Conservation (phyloP, 305 asterid species). For the Withania somnifera region DNA sequence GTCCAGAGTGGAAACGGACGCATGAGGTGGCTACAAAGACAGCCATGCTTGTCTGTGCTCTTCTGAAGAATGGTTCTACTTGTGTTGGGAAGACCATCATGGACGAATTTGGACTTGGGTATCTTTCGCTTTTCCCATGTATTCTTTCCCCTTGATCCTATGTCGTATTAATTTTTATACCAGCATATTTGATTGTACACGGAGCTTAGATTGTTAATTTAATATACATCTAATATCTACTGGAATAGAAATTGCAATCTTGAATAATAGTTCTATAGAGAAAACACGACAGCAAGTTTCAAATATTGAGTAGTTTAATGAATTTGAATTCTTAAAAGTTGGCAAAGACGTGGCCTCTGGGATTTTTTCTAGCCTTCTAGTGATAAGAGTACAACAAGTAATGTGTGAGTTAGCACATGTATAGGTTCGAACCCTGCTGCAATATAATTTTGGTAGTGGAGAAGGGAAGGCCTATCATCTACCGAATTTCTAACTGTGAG, state of each 20-base stretch:
- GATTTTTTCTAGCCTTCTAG: background rate
- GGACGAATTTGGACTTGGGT: conserved; percentile 94
- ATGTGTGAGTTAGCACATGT: background rate
- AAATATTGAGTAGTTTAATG: background rate
- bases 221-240: background rate
- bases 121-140: background rate
- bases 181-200: background rate
- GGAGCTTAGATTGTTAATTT: background rate
- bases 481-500: background rate
- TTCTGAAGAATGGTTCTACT: conserved; percentile 68
- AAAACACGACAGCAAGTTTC: background rate
- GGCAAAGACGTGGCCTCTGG: background rate
- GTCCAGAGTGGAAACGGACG: conserved; percentile 75
- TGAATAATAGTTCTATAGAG: background rate
- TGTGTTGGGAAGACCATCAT: conserved; percentile 82
- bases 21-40: conserved; percentile 67
- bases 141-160: background rate
- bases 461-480: background rate
- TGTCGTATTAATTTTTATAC: background rate
- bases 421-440: background rate
- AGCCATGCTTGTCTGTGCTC: conserved; percentile 56
- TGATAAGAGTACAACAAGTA: background rate
- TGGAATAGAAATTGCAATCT: background rate
- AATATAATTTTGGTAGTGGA: background rate
- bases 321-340: background rate